Percentiles rank a stretch among this genome's conserved stretches.
Conservation (phyloP, 23 red algal genomes). For the Gracilaria caudata region DNA sequence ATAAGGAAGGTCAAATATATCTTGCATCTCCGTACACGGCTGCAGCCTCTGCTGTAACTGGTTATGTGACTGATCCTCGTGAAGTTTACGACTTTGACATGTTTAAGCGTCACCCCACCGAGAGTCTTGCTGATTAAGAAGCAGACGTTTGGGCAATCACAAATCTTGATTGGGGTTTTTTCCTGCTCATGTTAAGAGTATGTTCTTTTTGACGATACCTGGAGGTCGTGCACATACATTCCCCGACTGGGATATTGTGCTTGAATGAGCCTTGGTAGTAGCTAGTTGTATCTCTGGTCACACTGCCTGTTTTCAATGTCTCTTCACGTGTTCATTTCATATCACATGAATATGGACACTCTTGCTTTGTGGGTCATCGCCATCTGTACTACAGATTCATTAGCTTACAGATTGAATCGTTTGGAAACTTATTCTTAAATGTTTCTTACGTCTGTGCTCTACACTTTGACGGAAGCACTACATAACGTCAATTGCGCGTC, state of each 20-base stretch:
- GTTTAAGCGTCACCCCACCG: conserved; percentile 55
- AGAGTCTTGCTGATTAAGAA: conserved; percentile 44
- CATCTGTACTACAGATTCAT: too few species aligned
- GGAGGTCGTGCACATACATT: not conserved
- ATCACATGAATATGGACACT: too few species aligned
- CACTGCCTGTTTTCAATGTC: too few species aligned
- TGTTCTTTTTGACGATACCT: not conserved
- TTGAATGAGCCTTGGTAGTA: too few species aligned
- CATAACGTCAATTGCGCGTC: not conserved
- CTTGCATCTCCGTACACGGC: conserved; percentile 97
- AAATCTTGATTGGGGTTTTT: not conserved
- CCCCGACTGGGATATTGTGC: too few species aligned
- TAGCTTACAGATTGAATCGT: too few species aligned
- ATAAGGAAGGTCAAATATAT: conserved; percentile 87
- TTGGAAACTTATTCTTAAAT: too few species aligned
- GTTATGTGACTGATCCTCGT: conserved; percentile 94
- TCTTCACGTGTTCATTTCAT: too few species aligned
- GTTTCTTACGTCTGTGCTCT: not conserved
- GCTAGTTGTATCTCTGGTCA: too few species aligned
- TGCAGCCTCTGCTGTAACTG: conserved; percentile 91
- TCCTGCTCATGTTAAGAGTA: not conserved
- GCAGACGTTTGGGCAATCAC: not conserved
- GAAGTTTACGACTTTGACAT: conserved; percentile 94
- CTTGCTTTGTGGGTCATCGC: too few species aligned
- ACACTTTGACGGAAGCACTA: not conserved